Conservation (phyloP, 345 rosid species). For the Eucalyptus tenuipes region DNA sequence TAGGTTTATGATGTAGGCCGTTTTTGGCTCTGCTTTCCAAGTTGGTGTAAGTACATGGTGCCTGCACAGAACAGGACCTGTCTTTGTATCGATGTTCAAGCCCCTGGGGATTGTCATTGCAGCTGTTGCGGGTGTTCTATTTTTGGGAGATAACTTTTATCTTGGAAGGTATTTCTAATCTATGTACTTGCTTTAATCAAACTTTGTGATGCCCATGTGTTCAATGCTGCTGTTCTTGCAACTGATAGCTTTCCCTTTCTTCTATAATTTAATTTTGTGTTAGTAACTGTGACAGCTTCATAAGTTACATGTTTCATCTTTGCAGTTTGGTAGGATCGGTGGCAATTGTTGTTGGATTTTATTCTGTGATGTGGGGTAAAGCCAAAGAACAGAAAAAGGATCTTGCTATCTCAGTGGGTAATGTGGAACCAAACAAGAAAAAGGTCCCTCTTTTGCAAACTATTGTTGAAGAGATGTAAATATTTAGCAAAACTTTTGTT, state of each 20-base stretch:
- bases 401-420: background rate
- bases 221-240: background rate
- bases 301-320: background rate
- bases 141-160: constrained; percentile 33
- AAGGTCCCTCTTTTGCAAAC: constrained; percentile 24
- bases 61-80: constrained; percentile 48
- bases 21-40: constrained; percentile 28
- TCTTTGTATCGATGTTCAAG: constrained; percentile 62
- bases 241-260: background rate
- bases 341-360: constrained; percentile 36
- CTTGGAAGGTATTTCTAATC: constrained; percentile 34
- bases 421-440: constrained; percentile 8
- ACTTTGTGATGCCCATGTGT: background rate
- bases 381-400: constrained; percentile 19
- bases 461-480: constrained; percentile 8
- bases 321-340: constrained; percentile 40
- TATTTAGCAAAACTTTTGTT: background rate
- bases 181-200: background rate
- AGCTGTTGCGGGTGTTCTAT: constrained; percentile 28
- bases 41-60: constrained; percentile 50
- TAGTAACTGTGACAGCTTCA: background rate
- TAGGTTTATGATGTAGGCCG: background rate
- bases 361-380: constrained; percentile 49
- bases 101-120: constrained; percentile 50
- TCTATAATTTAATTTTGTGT: background rate